Evolutionary conservation across 1,284 basidiomycete species (phyloP), one percentile per base, ranked within the genome.

Genomic region (Ustanciosporium gigantosporum): DNA sequence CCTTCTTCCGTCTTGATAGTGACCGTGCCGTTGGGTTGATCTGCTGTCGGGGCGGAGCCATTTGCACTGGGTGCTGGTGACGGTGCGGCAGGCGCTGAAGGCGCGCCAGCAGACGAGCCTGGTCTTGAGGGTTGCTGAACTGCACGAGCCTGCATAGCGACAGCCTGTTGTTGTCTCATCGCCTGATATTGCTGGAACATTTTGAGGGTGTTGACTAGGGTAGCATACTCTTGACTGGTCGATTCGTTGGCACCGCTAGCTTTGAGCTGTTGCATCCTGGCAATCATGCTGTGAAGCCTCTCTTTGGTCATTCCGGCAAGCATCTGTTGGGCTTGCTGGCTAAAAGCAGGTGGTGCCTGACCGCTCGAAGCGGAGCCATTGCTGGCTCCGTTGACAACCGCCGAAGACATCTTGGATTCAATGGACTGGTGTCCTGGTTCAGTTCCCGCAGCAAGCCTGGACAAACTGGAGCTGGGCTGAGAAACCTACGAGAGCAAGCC

Each of bases 191-290:
- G 73, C 57, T 78, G 76, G 32, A 76, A 72, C 46, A 70, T 66
- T 27, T 70, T 68, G 46, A 76, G 68, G 8, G 67, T 66, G 41
- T 66, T 68, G 43, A 71, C 52, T 48, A 81, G 70, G 19, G 70
- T 60, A 15, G 72, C 74, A 29, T 79, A 76, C 44, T 81, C 80
- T 9, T 52, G 60, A 27, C 53, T 77, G 22, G 69, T 77, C 36
- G 77, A 71, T 45, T 77, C 71, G 31, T 74, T 79, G 44, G 70
- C 67, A 19, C 80, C 80, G 34, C 68, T 64, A 11, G 62, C 62
- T 37, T 78, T 76, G 47, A 81, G 79, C 39, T 74, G 66, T 37
- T 77, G 73, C 65, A 79, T 77, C 31, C 80, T 64, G n/a, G 57
- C 48, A 25, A 75, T 60, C 52, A 74, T 68, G 45, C 67, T 46